A percentile compares a stretch with the other conserved stretches of the same genome.
Evolutionary conservation across 2,329 filamentous ascomycete species (phyloP).

Genomic region (Fusarium bulbicola): DNA sequence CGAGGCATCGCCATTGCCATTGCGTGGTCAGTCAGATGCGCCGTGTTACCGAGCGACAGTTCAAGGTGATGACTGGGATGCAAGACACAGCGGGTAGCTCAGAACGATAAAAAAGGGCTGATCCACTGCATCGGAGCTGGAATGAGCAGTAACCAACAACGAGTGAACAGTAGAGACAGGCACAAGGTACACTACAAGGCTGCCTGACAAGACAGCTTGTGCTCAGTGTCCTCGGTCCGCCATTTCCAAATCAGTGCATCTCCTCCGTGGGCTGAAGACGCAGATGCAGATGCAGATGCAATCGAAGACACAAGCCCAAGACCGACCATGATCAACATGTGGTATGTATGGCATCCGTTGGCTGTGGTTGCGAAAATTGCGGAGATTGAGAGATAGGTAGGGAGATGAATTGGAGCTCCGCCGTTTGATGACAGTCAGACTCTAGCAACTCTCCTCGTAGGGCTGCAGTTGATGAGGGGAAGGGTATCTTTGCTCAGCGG

Average conservation of each 20-base stretch:
- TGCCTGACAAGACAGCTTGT: slow-evolving; percentile 17
- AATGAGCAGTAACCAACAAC: slow-evolving; percentile 4
- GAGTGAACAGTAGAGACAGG: background rate
- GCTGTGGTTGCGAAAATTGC: slow-evolving; percentile 3
- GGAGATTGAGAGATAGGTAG: background rate
- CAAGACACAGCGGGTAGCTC: slow-evolving; percentile 23
- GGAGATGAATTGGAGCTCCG: background rate
- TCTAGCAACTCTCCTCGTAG: slow-evolving; percentile 20
- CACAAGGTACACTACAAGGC: slow-evolving; percentile 10
- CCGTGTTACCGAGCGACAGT: slow-evolving; percentile 12
- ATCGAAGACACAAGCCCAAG: background rate
- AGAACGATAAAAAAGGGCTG: slow-evolving; percentile 12
- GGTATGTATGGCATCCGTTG: background rate
- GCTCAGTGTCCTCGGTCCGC: slow-evolving; percentile 18
- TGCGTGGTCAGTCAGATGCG: background rate
- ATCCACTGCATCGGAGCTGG: slow-evolving; percentile 32
- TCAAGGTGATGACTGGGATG: slow-evolving; percentile 28
- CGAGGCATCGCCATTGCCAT: background rate
- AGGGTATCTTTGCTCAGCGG: slow-evolving; percentile 25
- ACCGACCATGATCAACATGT: background rate
- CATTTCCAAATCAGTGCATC: slow-evolving; percentile 33
- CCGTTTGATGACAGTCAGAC: slow-evolving; percentile 6
- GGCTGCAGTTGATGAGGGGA: slow-evolving; percentile 36
- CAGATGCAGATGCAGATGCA: slow-evolving; percentile 15
- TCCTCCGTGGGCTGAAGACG: slow-evolving; percentile 27